phyloP scores from a whole-genome alignment of 768 basidiomycete species.

The Boletus bicolor region DNA sequence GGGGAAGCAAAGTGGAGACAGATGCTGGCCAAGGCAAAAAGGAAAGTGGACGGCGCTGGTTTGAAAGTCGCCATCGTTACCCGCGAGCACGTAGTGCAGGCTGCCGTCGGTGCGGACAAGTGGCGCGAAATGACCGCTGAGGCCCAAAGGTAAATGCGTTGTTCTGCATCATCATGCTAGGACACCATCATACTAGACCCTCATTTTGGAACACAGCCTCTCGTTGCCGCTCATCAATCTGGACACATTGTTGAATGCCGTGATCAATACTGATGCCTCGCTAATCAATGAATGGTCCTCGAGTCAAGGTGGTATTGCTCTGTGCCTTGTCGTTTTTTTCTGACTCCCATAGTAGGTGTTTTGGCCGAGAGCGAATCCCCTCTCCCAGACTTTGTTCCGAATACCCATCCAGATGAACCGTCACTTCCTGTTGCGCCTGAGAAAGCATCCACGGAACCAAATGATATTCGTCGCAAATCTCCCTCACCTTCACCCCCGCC shows the following conservation, averaged over 20 bases:
- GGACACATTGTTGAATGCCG: constrained; percentile 52
- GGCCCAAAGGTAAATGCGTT: constrained; percentile 44
- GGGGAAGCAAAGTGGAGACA: constrained; percentile 51
- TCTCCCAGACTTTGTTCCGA: constrained; percentile 50
- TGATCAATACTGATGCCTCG: constrained; percentile 36
- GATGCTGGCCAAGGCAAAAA: constrained; percentile 48
- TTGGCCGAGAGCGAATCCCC: constrained; percentile 30
- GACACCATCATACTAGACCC: background rate
- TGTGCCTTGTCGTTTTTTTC: background rate
- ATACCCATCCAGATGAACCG: constrained; percentile 51
- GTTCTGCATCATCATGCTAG: background rate
- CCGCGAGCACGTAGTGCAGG: constrained; percentile 43
- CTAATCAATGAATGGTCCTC: constrained; percentile 26
- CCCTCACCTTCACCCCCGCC: constrained; percentile 22
- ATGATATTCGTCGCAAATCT: constrained; percentile 3
- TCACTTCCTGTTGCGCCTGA: constrained; percentile 30
- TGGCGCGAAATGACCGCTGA: constrained; percentile 55
- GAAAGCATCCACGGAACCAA: constrained; percentile 16
- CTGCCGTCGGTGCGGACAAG: constrained; percentile 48
- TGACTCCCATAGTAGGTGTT: constrained; percentile 1
- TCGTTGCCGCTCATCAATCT: constrained; percentile 43
- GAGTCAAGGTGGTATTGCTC: constrained; percentile 18
- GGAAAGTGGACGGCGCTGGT: constrained; percentile 42
- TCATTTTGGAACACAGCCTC: constrained; percentile 30
- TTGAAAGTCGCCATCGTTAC: constrained; percentile 52